Conservation (phyloP, 129 eudicot genomes). For the Gnaphalium uliginosum region DNA sequence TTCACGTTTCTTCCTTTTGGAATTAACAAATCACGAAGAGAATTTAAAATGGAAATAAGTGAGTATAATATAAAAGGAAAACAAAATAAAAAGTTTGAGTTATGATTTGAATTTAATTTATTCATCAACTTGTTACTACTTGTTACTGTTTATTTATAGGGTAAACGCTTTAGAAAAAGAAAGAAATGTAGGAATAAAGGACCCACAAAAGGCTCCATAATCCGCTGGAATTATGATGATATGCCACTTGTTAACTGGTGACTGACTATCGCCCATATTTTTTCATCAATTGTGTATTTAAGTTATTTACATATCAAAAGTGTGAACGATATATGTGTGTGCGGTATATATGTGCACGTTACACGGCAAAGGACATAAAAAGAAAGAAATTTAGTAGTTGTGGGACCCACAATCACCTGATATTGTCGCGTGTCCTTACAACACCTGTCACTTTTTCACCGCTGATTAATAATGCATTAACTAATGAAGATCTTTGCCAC, state of each 20-base stretch:
- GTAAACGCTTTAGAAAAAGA: neutral
- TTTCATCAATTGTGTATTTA: too few species aligned
- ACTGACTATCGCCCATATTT: too few species aligned
- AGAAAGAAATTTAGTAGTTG: too few species aligned
- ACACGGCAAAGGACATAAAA: too few species aligned
- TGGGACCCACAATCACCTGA: too few species aligned
- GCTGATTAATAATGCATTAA: too few species aligned
- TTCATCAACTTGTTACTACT: neutral
- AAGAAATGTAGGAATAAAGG: neutral
- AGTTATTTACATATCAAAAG: too few species aligned
- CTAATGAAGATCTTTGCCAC: too few species aligned
- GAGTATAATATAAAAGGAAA: neutral
- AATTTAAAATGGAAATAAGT: neutral
- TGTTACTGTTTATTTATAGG: neutral
- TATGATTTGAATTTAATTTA: neutral
- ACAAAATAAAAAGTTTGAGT: neutral
- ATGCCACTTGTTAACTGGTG: neutral
- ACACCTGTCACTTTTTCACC: too few species aligned
- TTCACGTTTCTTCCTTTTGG: neutral
- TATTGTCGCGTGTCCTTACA: too few species aligned
- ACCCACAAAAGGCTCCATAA: neutral
- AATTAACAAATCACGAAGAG: neutral
- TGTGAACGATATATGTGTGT: too few species aligned
- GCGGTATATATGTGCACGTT: too few species aligned
- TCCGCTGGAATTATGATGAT: fast-evolving